Conservation (phyloP, 2,329 filamentous ascomycete species). For the Epichloe aotearoae region DNA sequence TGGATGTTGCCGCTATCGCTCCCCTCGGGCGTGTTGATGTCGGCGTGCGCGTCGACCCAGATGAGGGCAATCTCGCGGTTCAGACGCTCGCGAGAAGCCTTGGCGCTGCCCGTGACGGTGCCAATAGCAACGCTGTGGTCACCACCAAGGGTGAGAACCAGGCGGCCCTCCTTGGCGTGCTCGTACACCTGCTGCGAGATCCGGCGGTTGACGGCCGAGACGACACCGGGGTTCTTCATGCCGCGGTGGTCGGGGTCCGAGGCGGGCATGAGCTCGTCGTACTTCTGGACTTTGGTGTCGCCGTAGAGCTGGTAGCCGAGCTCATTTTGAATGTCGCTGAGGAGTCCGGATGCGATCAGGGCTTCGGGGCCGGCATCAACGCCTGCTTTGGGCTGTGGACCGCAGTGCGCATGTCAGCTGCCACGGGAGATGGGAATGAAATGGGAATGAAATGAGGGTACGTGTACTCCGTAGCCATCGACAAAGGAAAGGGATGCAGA, state of each 20-base stretch:
- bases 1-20: slow-evolving; percentile 89
- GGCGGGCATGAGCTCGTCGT: slow-evolving; percentile 58
- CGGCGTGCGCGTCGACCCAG: slow-evolving; percentile 96
- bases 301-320: slow-evolving; percentile 81
- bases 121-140: slow-evolving; percentile 97
- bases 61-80: slow-evolving; percentile 81
- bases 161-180: slow-evolving; percentile 68
- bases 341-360: slow-evolving; percentile 76
- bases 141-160: slow-evolving; percentile 86
- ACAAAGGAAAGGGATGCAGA: not conserved
- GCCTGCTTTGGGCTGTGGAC: slow-evolving; percentile 66
- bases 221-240: slow-evolving; percentile 89
- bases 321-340: slow-evolving; percentile 70
- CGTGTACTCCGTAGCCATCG: too few relatives aligned
- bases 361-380: slow-evolving; percentile 85
- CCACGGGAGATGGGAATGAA: too few relatives aligned
- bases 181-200: slow-evolving; percentile 78
- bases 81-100: slow-evolving; percentile 72
- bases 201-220: slow-evolving; percentile 70
- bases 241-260: slow-evolving; percentile 67
- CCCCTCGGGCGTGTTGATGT: slow-evolving; percentile 93
- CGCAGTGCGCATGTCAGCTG: too few relatives aligned
- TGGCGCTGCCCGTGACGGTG: slow-evolving; percentile 75
- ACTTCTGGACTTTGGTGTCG: slow-evolving; percentile 70
- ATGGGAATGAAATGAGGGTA: too few relatives aligned